Conservation (phyloP, 345 rosid genomes). For the Pelargonium nanum region DNA sequence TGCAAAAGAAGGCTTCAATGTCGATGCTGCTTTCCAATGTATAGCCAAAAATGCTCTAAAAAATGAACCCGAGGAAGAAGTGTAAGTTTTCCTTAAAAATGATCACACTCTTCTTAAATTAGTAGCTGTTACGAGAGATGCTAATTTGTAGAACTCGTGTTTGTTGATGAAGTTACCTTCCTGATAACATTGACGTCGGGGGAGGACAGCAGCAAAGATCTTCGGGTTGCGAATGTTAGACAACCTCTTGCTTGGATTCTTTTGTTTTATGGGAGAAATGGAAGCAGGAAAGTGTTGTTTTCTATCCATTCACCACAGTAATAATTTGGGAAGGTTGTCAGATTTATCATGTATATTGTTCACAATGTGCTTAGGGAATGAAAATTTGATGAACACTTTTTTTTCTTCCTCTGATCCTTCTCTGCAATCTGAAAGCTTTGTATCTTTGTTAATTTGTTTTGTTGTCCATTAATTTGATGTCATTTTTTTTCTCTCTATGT, state of each 20-base stretch:
- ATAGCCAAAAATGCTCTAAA: conserved; percentile 82
- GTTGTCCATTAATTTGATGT: not conserved
- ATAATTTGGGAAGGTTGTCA: too few relatives aligned
- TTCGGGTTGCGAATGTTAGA: conserved; percentile 48
- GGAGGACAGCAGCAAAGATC: conserved; percentile 43
- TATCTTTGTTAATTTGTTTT: not conserved
- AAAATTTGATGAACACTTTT: not conserved
- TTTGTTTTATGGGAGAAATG: not conserved
- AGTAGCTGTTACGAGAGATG: conserved; percentile 14
- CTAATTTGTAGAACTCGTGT: not conserved
- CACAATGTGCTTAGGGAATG: conserved; percentile 3
- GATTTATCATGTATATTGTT: too few relatives aligned
- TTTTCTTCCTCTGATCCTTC: not conserved
- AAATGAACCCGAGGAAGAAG: conserved; percentile 83
- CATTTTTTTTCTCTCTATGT: too few relatives aligned
- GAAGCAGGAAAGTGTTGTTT: not conserved
- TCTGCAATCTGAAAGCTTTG: too few relatives aligned
- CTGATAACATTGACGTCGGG: conserved; percentile 47
- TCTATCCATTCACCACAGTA: too few relatives aligned
- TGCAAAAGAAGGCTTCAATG: conserved; percentile 85
- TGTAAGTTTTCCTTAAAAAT: conserved; percentile 31
- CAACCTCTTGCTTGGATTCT: not conserved
- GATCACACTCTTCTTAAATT: not conserved
- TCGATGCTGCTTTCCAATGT: conserved; percentile 73
- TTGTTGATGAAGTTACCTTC: conserved; percentile 34